These are phyloP conservation scores for Xylariomycetidae sp. DNA, from an alignment of 2,329 filamentous ascomycete genomes.

Conservation along the genomic window DNA sequence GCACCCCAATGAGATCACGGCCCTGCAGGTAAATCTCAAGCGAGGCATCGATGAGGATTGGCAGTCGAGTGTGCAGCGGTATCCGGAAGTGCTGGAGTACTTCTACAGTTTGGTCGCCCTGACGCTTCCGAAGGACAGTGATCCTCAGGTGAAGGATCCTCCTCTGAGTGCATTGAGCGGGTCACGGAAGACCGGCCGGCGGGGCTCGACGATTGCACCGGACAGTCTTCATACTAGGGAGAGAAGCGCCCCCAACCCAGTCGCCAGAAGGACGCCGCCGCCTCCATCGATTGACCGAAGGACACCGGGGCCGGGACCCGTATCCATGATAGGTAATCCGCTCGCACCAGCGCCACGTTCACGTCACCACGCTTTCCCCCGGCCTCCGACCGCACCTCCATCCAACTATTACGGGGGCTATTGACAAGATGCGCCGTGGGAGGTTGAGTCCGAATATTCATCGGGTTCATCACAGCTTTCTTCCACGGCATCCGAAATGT, in stretches of 20 bases:
- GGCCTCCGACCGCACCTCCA: constrained; percentile 22
- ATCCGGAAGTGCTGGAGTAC: constrained; percentile 78
- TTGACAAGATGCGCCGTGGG: constrained; percentile 1
- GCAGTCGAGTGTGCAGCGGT: constrained; percentile 68
- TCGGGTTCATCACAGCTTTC: too few species aligned
- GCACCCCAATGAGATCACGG: constrained; percentile 57
- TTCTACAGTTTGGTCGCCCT: constrained; percentile 69
- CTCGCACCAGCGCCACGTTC: constrained; percentile 17
- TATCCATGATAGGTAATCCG: constrained; percentile 19
- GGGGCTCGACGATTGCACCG: constrained; percentile 34
- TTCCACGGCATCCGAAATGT: too few species aligned
- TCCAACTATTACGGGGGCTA: constrained; percentile 15
- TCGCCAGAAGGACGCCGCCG: constrained; percentile 33
- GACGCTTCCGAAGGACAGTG: constrained; percentile 58
- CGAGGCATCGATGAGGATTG: constrained; percentile 75
- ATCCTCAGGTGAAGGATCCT: constrained; percentile 54
- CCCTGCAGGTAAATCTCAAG: constrained; percentile 63
- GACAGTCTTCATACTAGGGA: constrained; percentile 32
- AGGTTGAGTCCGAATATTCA: too few species aligned
- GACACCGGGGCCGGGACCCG: constrained; percentile 26
- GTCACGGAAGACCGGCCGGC: constrained; percentile 42
- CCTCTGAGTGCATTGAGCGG: constrained; percentile 51
- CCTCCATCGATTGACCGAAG: constrained; percentile 33
- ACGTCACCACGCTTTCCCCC: constrained; percentile 17
- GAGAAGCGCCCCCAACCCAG: constrained; percentile 15